Percentiles rank a stretch among this genome's conserved stretches.
Conservation (phyloP, 129 eudicot species). For the Sambucus nigra region DNA sequence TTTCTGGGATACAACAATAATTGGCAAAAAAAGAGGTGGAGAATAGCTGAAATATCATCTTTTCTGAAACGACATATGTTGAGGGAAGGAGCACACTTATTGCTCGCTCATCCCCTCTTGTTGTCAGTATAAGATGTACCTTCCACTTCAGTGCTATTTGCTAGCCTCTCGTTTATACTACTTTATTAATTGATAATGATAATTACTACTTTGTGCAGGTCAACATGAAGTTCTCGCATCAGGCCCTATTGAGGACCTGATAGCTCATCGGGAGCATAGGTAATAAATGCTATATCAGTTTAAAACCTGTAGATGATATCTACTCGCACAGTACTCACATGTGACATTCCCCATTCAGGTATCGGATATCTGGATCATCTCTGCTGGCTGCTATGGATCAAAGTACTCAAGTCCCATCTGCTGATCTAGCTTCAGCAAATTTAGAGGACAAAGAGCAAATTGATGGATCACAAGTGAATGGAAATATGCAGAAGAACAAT, state of each 20-base stretch:
- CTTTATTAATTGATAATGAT: background rate
- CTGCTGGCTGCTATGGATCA: slow-evolving; percentile 96
- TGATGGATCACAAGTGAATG: slow-evolving; percentile 44
- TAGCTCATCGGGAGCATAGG: slow-evolving; percentile 99
- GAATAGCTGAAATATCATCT: background rate
- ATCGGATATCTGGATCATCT: slow-evolving; percentile 97
- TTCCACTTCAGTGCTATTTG: background rate
- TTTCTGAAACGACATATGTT: background rate
- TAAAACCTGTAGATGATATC: slow-evolving; percentile 6
- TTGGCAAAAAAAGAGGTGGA: background rate
- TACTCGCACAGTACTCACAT: slow-evolving; percentile 7
- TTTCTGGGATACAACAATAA: background rate
- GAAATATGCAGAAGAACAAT: slow-evolving; percentile 24
- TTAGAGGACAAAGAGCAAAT: slow-evolving; percentile 39
- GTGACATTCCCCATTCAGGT: slow-evolving; percentile 36
- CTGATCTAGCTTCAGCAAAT: slow-evolving; percentile 31
- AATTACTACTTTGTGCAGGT: slow-evolving; percentile 32
- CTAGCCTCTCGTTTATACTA: slow-evolving; percentile 1
- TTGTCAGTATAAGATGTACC: background rate
- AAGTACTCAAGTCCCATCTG: slow-evolving; percentile 43
- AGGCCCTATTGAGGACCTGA: slow-evolving; percentile 97
- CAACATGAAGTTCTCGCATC: slow-evolving; percentile 99
- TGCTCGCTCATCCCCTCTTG: background rate
- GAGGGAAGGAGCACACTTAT: background rate
- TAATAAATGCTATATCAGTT: slow-evolving; percentile 15